These are phyloP conservation scores for Artemisia annua DNA, from an alignment of 129 eudicot species.

Conservation along the genomic window DNA sequence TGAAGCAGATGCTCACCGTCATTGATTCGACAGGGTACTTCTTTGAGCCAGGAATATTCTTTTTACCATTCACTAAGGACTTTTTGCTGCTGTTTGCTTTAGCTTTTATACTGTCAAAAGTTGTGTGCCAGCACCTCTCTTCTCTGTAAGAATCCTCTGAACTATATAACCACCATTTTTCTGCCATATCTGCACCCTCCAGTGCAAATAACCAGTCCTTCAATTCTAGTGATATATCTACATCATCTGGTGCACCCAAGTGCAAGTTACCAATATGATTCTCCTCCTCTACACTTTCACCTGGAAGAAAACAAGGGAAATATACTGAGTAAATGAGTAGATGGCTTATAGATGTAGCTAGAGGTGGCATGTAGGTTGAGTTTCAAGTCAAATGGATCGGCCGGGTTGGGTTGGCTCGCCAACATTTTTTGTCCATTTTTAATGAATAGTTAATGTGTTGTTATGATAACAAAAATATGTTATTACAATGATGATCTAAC, in stretches of 20 bases:
- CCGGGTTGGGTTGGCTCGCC: background rate
- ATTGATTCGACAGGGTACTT: conserved; percentile 74
- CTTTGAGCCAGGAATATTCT: conserved; percentile 32
- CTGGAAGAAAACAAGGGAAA: conserved; percentile 35
- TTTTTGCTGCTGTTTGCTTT: conserved; percentile 75
- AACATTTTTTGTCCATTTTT: background rate
- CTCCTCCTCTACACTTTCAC: conserved; percentile 46
- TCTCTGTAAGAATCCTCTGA: conserved; percentile 64
- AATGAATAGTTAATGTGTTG: background rate
- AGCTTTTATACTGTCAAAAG: conserved; percentile 63
- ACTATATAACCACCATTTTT: conserved; percentile 38
- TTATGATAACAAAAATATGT: background rate
- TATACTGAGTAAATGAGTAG: background rate
- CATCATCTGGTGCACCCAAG: conserved; percentile 88
- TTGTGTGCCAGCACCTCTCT: conserved; percentile 90
- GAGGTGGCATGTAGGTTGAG: conserved; percentile 3
- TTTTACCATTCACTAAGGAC: conserved; percentile 33
- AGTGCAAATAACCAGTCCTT: conserved; percentile 92
- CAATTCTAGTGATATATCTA: conserved; percentile 73
- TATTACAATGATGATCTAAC: background rate
- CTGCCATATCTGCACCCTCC: conserved; percentile 77
- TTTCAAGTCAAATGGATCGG: conserved; percentile 2
- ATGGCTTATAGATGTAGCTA: conserved; percentile 12
- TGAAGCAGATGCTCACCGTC: conserved; percentile 52
- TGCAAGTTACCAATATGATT: conserved; percentile 47